A percentile compares a stretch with the other conserved stretches of the same genome.
phyloP scores from a whole-genome alignment of 2,329 filamentous ascomycete genomes.

The Juglanconis juglandina region DNA sequence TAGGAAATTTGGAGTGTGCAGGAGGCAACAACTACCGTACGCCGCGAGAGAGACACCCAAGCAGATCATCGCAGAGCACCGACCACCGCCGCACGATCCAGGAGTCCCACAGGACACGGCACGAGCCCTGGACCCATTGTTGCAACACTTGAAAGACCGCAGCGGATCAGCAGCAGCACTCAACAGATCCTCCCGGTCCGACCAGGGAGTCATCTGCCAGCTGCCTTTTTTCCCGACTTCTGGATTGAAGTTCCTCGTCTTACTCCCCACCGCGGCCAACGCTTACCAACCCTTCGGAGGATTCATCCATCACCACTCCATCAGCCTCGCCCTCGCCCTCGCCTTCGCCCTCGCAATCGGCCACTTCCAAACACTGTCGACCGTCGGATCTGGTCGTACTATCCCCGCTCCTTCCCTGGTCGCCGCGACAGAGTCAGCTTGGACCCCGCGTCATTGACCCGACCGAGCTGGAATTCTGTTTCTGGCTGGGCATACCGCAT shows the following conservation, averaged over 20 bases:
- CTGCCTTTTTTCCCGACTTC: neutral
- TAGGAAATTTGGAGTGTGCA: too few relatives aligned
- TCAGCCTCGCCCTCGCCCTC: conserved; percentile 8
- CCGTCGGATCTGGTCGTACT: neutral
- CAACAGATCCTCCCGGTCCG: neutral
- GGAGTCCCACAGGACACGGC: neutral
- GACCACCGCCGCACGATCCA: neutral
- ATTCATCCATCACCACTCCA: neutral
- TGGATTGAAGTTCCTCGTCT: neutral
- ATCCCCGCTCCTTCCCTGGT: neutral
- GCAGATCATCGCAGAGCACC: neutral
- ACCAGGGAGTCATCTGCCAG: neutral
- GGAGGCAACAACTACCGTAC: neutral
- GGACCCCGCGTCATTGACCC: conserved; percentile 18
- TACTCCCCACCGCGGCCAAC: neutral
- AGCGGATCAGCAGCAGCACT: neutral
- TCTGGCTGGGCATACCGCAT: conserved; percentile 2
- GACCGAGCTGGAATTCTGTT: conserved; percentile 13
- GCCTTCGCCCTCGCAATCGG: neutral
- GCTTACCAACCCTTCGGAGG: neutral
- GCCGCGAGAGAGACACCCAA: neutral
- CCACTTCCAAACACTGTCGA: neutral
- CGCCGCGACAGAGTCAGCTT: conserved; percentile 17
- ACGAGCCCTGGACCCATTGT: neutral
- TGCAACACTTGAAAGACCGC: neutral